Evolutionary conservation across 2,329 filamentous ascomycete species (phyloP).

Genomic region (Trichoderma harzianum): DNA sequence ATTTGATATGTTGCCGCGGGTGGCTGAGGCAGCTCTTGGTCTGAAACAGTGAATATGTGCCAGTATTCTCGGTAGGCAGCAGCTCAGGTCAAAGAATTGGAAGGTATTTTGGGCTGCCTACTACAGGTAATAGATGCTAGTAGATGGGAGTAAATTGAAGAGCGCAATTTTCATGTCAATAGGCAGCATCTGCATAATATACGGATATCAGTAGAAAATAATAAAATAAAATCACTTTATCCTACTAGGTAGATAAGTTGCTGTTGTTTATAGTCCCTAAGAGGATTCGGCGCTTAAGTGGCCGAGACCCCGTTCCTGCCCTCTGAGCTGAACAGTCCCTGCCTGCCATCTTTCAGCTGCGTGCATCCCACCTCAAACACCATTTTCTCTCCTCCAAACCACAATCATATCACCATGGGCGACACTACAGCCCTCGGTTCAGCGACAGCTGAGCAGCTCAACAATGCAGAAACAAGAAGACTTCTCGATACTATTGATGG

Average conservation of each 20-base stretch:
- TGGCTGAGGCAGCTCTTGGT: neutral
- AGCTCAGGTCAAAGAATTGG: neutral
- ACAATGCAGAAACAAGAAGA: neutral
- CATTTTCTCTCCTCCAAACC: neutral
- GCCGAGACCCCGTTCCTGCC: neutral
- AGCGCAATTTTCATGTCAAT: neutral
- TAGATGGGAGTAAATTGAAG: neutral
- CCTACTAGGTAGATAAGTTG: neutral
- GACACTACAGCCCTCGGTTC: neutral
- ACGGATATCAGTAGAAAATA: neutral
- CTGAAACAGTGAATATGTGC: neutral
- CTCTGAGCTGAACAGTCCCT: neutral
- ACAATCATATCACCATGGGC: neutral
- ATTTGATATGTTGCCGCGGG: neutral
- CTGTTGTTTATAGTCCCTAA: neutral
- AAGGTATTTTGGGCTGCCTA: neutral
- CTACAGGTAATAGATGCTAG: no score
- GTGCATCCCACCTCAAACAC: neutral
- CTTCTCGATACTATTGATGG: conserved; percentile 23
- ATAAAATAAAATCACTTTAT: neutral
- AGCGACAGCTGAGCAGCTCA: neutral
- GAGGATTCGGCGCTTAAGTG: neutral
- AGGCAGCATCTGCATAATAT: neutral
- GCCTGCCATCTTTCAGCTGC: neutral
- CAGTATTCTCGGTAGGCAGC: neutral